phyloP scores from a whole-genome alignment of 116 monocot genomes.

The Cymodocea nodosa region DNA sequence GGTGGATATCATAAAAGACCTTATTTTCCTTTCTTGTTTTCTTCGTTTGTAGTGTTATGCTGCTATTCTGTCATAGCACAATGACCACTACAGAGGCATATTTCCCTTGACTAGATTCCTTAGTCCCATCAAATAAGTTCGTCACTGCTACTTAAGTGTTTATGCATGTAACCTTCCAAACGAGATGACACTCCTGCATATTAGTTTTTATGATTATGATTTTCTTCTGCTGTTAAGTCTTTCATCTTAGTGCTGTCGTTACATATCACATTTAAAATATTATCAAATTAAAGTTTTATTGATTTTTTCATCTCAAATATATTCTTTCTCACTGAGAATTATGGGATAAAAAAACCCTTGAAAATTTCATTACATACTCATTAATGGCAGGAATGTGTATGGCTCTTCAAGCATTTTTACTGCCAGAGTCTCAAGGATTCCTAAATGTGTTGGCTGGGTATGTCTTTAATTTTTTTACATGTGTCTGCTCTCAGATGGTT shows the following conservation, averaged over 20 bases:
- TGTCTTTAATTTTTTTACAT: conserved; percentile 8
- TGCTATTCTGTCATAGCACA: too few species aligned
- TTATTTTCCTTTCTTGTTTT: too few species aligned
- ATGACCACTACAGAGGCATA: too few species aligned
- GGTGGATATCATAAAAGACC: too few species aligned
- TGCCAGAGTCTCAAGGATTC: conserved; percentile 41
- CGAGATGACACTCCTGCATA: background rate
- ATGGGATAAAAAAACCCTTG: background rate
- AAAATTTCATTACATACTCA: conserved; percentile 6
- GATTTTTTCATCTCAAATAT: too few species aligned
- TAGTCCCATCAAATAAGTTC: background rate
- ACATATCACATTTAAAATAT: background rate
- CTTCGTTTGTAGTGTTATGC: too few species aligned
- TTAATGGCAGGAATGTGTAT: conserved; percentile 82
- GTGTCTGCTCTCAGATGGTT: background rate
- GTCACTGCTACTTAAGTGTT: background rate
- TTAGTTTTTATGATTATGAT: background rate
- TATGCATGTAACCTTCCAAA: background rate
- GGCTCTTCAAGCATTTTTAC: conserved; percentile 73
- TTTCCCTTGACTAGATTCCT: too few species aligned
- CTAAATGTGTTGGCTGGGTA: conserved; percentile 72
- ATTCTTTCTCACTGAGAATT: background rate
- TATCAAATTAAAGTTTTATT: background rate
- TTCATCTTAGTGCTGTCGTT: background rate
- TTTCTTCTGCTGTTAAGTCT: background rate